phyloP scores from a whole-genome alignment of 768 basidiomycete genomes.

The Lentinula guzmanii region DNA sequence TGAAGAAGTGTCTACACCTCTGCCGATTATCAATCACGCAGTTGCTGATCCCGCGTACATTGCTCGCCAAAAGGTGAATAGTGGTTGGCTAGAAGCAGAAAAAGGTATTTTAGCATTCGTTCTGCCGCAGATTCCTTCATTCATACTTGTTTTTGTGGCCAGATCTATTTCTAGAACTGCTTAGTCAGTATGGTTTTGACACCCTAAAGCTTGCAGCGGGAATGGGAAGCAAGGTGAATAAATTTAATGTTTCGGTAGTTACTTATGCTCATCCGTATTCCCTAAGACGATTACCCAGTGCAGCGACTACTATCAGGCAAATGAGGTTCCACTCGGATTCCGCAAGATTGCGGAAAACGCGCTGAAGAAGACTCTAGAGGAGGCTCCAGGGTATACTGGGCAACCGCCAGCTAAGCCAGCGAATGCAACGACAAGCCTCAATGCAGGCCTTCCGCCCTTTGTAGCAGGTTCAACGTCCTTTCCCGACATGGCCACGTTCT shows the following conservation, averaged over 20 bases:
- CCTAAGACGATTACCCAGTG: constrained; percentile 30
- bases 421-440: not conserved
- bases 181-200: constrained; percentile 59
- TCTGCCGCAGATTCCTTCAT: not conserved
- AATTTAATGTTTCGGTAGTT: not conserved
- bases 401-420: not conserved
- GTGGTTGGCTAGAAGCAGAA: constrained; percentile 64
- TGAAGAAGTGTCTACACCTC: constrained; percentile 27
- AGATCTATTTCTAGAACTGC: constrained; percentile 50
- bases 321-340: constrained; percentile 34
- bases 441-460: not conserved
- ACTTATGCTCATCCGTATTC: not conserved
- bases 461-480: not conserved
- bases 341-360: constrained; percentile 28
- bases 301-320: constrained; percentile 42
- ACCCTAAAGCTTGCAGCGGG: constrained; percentile 64
- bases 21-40: not conserved
- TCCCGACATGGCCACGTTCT: constrained; percentile 1
- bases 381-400: not conserved
- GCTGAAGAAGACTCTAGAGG: not conserved
- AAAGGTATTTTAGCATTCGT: constrained; percentile 36
- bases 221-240: constrained; percentile 54
- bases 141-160: constrained; percentile 5
- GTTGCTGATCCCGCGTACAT: constrained; percentile 17
- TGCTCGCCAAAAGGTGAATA: constrained; percentile 18